These are phyloP conservation scores for Ophiostoma tasmaniense DNA, from an alignment of 2,329 filamentous ascomycete genomes.

Conservation along the genomic window DNA sequence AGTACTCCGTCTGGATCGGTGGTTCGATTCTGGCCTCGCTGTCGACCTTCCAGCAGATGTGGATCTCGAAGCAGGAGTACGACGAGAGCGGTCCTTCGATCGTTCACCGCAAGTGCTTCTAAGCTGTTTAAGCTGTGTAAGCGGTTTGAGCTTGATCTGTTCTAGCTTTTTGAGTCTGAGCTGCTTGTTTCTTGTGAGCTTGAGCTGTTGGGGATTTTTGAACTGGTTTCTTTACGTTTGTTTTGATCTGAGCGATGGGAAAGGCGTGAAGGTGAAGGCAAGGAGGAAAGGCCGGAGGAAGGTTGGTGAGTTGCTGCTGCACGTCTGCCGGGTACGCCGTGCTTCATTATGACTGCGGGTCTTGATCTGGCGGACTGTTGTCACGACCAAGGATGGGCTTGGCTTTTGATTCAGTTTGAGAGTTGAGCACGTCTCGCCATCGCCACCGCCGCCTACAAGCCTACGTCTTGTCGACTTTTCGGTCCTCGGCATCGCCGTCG, in stretches of 20 bases:
- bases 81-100: conserved; percentile 99
- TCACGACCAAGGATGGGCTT: background rate
- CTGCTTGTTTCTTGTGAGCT: conserved; percentile 5
- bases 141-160: background rate
- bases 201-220: conserved; percentile 4
- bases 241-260: conserved; percentile 8
- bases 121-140: conserved; percentile 41
- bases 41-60: conserved; percentile 99
- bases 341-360: background rate
- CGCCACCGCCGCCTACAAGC: background rate
- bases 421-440: background rate
- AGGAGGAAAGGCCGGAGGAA: conserved; percentile 6
- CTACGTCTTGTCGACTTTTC: conserved; percentile 11
- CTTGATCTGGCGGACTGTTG: background rate
- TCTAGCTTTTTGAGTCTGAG: background rate
- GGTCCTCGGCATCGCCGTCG: conserved; percentile 7
- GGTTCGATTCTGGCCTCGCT: conserved; percentile 99
- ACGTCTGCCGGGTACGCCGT: background rate
- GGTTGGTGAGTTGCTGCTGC: conserved; percentile 4
- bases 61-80: conserved; percentile 99
- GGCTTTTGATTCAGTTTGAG: background rate
- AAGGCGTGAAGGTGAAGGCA: conserved; percentile 9
- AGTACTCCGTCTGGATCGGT: conserved; percentile 99
- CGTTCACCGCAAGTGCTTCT: conserved; percentile 99
- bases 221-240: conserved; percentile 6